Evolutionary conservation across 768 basidiomycete species (phyloP), one percentile per base, ranked within the genome.

Genomic region (Roridomyces roridus): DNA sequence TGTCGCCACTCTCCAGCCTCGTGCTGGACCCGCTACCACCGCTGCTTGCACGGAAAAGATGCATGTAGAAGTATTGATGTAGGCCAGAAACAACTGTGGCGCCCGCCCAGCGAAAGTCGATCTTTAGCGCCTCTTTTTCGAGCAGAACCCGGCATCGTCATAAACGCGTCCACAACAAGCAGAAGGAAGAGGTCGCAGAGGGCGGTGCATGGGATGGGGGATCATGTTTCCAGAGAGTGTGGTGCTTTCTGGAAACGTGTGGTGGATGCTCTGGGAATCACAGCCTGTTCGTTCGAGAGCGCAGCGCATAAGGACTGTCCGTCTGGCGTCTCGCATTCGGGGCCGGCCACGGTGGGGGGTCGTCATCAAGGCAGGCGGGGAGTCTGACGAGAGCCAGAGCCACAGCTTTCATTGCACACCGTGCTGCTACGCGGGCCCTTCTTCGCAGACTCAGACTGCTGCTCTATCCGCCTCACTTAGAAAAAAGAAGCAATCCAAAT

Each of bases 371-470:
- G 95, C 85, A 1, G 97, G 96, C n/a, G n/a, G n/a, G n/a, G n/a
- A n/a, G n/a, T n/a, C n/a, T n/a, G 0, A 94, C 92, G 41, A 99
- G 89, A 74, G 98, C 97, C 60, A 78, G 77, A 9, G 96, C 85
- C n/a, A n/a, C n/a, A n/a, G n/a, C n/a, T n/a, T n/a, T n/a, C n/a
- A n/a, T 40, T 88, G 82, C 9, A 99, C 94, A 14, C 97, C 97
- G 69, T 99, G 97, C 57, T 87, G 79, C n/a, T n/a, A n/a, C 2
- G 87, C 89, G 21, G 98, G 85, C 60, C 86, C 89, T 68, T 99
- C 95, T n/a, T n/a, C n/a, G n/a, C n/a, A n/a, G n/a, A 42, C 98
- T 96, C 97, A 99, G n/a, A 98, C 79, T 92, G 94, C 85, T 99
- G 97, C 70, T 99, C 97, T 98, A 73, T 65, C 65, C 53, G 14